A percentile compares a stretch with the other conserved stretches of the same genome.
These are phyloP conservation scores for Rhizomucor pusillus DNA, from an alignment of 371 early-diverging fungal species.

Conservation along the genomic window DNA sequence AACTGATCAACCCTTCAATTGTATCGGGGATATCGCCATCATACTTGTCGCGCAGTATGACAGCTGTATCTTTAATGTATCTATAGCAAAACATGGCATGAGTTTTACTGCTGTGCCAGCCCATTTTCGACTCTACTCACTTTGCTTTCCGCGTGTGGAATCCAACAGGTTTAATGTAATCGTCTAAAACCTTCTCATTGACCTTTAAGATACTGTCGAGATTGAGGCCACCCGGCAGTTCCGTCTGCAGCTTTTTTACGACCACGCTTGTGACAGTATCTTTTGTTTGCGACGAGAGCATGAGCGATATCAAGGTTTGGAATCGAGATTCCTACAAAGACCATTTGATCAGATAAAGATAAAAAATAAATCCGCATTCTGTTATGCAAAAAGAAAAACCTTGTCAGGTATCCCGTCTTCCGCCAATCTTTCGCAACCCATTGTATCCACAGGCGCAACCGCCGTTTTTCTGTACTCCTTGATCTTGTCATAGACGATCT, in stretches of 20 bases:
- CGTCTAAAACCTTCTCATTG: constrained; percentile 61
- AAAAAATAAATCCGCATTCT: too few relatives aligned
- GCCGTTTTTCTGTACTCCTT: constrained; percentile 56
- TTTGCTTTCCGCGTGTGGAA: constrained; percentile 87
- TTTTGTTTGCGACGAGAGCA: constrained; percentile 96
- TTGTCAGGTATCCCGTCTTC: constrained; percentile 33
- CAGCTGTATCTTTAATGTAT: constrained; percentile 75
- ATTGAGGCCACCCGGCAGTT: constrained; percentile 64
- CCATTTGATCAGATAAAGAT: too few relatives aligned
- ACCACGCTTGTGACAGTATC: constrained; percentile 89
- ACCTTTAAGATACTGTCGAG: constrained; percentile 55
- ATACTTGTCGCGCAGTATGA: constrained; percentile 69
- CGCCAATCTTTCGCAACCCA: constrained; percentile 88
- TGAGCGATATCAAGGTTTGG: constrained; percentile 87
- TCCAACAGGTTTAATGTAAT: constrained; percentile 82
- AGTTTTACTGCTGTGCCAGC: too few relatives aligned
- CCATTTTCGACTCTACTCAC: too few relatives aligned
- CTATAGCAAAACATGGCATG: constrained; percentile 19
- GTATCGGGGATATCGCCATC: constrained; percentile 86
- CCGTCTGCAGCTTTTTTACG: constrained; percentile 63
- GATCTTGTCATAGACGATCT: constrained; percentile 60
- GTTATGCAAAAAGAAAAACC: too few relatives aligned
- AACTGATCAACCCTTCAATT: constrained; percentile 68
- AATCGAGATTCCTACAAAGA: constrained; percentile 65
- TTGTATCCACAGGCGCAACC: constrained; percentile 92